Conservation (phyloP, 2,329 filamentous ascomycete genomes). For the Cordyceps javanica region DNA sequence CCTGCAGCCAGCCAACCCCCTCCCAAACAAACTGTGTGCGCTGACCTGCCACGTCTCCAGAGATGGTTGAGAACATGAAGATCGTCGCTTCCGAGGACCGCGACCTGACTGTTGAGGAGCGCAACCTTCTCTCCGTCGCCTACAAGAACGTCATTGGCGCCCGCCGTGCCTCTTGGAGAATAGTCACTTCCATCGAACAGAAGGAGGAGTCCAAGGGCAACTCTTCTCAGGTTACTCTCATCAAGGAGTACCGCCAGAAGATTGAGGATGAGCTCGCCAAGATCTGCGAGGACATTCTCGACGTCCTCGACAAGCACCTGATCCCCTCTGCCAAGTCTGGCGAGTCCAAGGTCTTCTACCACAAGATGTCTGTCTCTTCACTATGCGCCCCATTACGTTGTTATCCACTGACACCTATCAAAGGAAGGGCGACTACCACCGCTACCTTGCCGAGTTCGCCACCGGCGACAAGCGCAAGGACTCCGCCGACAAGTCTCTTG, state of each 20-base stretch:
- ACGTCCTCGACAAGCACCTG: slow-evolving; percentile 88
- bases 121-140: slow-evolving; percentile 93
- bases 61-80: slow-evolving; percentile 99
- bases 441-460: slow-evolving; percentile 96
- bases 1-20: not conserved
- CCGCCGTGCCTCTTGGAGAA: slow-evolving; percentile 95
- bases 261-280: slow-evolving; percentile 94
- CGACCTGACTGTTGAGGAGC: slow-evolving; percentile 86
- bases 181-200: slow-evolving; percentile 97
- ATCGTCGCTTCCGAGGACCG: slow-evolving; percentile 83
- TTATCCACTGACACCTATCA: slow-evolving; percentile 16
- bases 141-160: slow-evolving; percentile 99
- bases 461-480: slow-evolving; percentile 91
- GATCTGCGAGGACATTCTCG: slow-evolving; percentile 96
- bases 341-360: slow-evolving; percentile 99
- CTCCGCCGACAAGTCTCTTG: slow-evolving; percentile 87
- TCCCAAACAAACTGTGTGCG: slow-evolving; percentile 13
- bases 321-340: slow-evolving; percentile 91
- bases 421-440: slow-evolving; percentile 99
- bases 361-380: slow-evolving; percentile 76
- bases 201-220: slow-evolving; percentile 99
- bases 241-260: slow-evolving; percentile 98
- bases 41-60: slow-evolving; percentile 41
- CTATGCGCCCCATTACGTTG: not conserved
- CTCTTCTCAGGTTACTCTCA: slow-evolving; percentile 78